Percentiles rank a stretch among this genome's conserved stretches.
These are phyloP conservation scores for Neltuma alba DNA, from an alignment of 306 rosid genomes.

Conservation along the genomic window DNA sequence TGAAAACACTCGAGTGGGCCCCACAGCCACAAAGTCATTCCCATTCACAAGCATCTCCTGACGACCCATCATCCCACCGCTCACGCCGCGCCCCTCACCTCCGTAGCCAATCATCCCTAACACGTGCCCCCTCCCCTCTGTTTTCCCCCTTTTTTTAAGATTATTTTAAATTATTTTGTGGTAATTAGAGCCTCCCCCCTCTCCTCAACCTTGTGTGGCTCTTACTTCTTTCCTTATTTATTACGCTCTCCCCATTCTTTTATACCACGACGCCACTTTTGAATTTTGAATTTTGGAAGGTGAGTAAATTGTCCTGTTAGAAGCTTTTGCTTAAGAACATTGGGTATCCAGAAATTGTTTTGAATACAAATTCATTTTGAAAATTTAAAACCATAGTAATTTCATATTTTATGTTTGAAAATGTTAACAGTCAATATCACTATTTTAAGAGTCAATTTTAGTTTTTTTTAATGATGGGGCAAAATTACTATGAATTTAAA, in stretches of 20 bases:
- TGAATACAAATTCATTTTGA: too few relatives aligned
- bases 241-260: background rate
- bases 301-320: too few relatives aligned
- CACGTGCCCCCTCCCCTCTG: background rate
- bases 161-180: slow-evolving; percentile 6
- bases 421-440: too few relatives aligned
- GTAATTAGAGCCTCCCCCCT: background rate
- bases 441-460: too few relatives aligned
- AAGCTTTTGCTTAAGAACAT: too few relatives aligned
- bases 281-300: background rate
- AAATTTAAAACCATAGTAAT: too few relatives aligned
- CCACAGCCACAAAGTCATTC: background rate
- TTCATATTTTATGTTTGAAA: too few relatives aligned
- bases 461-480: too few relatives aligned
- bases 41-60: background rate
- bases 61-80: background rate
- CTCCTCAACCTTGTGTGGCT: slow-evolving; percentile 4
- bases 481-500: too few relatives aligned
- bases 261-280: background rate
- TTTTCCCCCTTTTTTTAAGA: background rate
- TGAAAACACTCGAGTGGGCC: too few relatives aligned
- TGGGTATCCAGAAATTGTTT: too few relatives aligned
- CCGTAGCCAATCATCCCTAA: background rate
- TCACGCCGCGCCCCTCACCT: background rate
- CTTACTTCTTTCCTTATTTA: background rate